Evolutionary conservation across 2,329 filamentous ascomycete species (phyloP).

Genomic region (Alternaria burnsii): DNA sequence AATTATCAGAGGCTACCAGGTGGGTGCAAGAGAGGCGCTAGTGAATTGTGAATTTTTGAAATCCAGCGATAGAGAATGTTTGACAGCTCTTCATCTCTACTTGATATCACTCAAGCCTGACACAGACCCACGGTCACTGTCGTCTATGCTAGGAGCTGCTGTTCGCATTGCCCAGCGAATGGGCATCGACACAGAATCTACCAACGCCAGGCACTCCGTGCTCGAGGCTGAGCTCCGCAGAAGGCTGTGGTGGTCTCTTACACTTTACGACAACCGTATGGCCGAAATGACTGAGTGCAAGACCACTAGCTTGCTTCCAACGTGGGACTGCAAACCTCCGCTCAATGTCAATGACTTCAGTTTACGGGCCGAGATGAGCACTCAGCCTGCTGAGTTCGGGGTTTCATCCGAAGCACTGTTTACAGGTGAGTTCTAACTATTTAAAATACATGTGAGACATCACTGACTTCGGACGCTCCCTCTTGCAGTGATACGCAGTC

Average conservation of each 20-base stretch:
- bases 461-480: neutral
- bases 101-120: constrained; percentile 64
- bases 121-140: constrained; percentile 57
- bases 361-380: constrained; percentile 52
- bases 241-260: constrained; percentile 68
- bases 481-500: constrained; percentile 56
- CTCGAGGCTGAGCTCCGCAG: constrained; percentile 69
- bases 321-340: constrained; percentile 60
- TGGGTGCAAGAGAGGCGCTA: constrained; percentile 69
- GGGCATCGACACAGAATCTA: constrained; percentile 67
- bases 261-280: constrained; percentile 66
- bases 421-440: constrained; percentile 13
- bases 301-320: constrained; percentile 56
- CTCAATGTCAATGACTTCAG: constrained; percentile 63
- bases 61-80: constrained; percentile 63
- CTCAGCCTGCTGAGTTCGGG: constrained; percentile 49
- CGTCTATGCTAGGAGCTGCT: constrained; percentile 65
- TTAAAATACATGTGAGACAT: neutral
- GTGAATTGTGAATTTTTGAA: constrained; percentile 64
- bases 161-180: constrained; percentile 68
- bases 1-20: constrained; percentile 65
- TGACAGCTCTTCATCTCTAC: constrained; percentile 64
- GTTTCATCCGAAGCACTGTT: constrained; percentile 62
- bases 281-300: constrained; percentile 62
- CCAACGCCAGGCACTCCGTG: constrained; percentile 58